These are phyloP conservation scores for Ogataea sp. DNA, from an alignment of 805 yeast genomes.

Conservation along the genomic window DNA sequence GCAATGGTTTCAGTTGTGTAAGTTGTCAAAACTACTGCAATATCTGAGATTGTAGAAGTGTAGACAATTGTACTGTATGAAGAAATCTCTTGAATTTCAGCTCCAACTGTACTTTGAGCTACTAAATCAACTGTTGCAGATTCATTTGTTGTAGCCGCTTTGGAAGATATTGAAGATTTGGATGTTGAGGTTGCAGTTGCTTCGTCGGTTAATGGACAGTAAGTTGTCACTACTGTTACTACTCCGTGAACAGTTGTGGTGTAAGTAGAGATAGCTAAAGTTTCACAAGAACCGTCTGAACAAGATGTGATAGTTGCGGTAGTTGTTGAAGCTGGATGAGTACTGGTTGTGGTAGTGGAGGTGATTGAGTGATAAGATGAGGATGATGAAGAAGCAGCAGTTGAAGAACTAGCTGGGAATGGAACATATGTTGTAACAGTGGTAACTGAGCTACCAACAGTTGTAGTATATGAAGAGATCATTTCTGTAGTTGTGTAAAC, in stretches of 20 bases:
- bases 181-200: not conserved
- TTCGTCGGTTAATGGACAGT: constrained; percentile 8
- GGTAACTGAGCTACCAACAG: constrained; percentile 13
- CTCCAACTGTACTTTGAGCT: constrained; percentile 11
- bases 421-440: constrained; percentile 15
- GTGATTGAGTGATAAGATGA: too few species aligned
- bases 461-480: constrained; percentile 18
- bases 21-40: constrained; percentile 19
- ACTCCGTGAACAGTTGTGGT: constrained; percentile 13
- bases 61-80: constrained; percentile 10
- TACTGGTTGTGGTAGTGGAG: constrained; percentile 6
- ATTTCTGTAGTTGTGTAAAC: constrained; percentile 10
- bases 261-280: constrained; percentile 13
- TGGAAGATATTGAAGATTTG: not conserved
- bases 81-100: constrained; percentile 10
- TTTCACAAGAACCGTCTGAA: constrained; percentile 6
- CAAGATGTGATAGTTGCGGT: constrained; percentile 11
- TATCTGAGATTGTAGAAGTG: constrained; percentile 18
- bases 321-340: constrained; percentile 4
- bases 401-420: not conserved
- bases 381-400: not conserved
- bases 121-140: constrained; percentile 13
- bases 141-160: constrained; percentile 11
- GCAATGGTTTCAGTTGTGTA: constrained; percentile 3
- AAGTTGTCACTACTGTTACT: constrained; percentile 16